Evolutionary conservation across 345 rosid genomes (phyloP).

Genomic region (Melaleuca alternifolia): DNA sequence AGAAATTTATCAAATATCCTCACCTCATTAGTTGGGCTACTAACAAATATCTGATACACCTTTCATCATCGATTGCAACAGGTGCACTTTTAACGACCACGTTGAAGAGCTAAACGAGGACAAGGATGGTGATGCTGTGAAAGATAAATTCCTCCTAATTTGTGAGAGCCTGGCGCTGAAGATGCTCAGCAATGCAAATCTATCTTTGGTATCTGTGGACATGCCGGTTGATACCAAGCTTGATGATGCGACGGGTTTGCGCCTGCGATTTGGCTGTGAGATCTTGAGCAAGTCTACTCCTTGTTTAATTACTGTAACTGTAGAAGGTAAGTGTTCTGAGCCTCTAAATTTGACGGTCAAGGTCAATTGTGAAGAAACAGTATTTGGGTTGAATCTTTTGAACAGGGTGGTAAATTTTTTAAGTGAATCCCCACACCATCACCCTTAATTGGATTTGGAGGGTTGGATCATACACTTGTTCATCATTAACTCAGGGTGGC

Average conservation of each 20-base stretch:
- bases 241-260: slow-evolving; percentile 76
- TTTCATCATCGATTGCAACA: slow-evolving; percentile 8
- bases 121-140: slow-evolving; percentile 14
- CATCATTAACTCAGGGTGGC: not conserved
- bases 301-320: slow-evolving; percentile 63
- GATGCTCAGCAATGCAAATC: slow-evolving; percentile 73
- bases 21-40: not conserved
- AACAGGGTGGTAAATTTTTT: slow-evolving; percentile 67
- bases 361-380: slow-evolving; percentile 90
- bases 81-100: slow-evolving; percentile 71
- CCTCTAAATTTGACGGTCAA: slow-evolving; percentile 46
- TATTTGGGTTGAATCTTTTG: slow-evolving; percentile 79
- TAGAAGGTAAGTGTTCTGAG: slow-evolving; percentile 81
- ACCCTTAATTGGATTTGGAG: not conserved
- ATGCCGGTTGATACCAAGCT: slow-evolving; percentile 60
- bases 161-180: slow-evolving; percentile 66
- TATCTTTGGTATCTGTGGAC: slow-evolving; percentile 69
- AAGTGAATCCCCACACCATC: slow-evolving; percentile 23
- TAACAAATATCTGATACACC: not conserved
- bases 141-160: slow-evolving; percentile 60
- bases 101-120: slow-evolving; percentile 45
- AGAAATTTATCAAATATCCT: not conserved
- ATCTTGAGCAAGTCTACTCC: slow-evolving; percentile 69
- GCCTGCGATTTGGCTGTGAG: slow-evolving; percentile 73
- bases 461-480: not conserved